Evolutionary conservation across 2,329 filamentous ascomycete species (phyloP).

Genomic region (Dothistroma pini): DNA sequence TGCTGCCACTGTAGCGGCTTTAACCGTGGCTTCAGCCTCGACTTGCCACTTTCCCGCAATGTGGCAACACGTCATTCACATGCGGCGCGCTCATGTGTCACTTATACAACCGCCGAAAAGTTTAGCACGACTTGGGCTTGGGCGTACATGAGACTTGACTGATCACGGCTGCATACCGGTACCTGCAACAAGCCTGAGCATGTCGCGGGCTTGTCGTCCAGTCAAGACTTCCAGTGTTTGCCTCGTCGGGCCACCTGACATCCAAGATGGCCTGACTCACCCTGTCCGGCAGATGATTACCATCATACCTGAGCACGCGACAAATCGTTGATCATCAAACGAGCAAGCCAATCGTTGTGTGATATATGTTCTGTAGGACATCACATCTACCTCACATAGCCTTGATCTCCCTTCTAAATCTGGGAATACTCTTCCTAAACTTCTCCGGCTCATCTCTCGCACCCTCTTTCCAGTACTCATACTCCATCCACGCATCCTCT

Average conservation of each 20-base stretch:
- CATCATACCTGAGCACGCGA: neutral
- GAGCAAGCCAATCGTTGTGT: no score
- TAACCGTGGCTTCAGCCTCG: neutral
- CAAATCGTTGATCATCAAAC: neutral
- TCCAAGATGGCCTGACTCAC: neutral
- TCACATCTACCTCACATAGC: conserved; percentile 16
- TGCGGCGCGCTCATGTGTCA: neutral
- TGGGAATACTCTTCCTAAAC: conserved; percentile 33
- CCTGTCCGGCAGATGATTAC: neutral
- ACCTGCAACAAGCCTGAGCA: neutral
- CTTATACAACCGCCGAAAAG: neutral
- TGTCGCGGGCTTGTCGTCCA: neutral
- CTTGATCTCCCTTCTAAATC: conserved; percentile 29
- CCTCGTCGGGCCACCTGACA: neutral
- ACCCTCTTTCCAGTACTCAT: conserved; percentile 59
- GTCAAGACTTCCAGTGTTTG: neutral
- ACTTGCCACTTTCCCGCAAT: neutral
- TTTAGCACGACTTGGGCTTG: neutral
- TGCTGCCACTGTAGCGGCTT: neutral
- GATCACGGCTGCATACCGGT: neutral
- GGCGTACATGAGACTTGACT: neutral
- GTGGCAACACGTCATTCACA: neutral
- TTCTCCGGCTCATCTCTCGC: conserved; percentile 41
- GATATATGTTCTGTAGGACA: neutral
- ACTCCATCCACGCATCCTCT: conserved; percentile 63